Percentiles rank a stretch among this genome's conserved stretches.
These are phyloP conservation scores for Zoysia japonica DNA, from an alignment of 176 grass and related monocot species.

Conservation along the genomic window DNA sequence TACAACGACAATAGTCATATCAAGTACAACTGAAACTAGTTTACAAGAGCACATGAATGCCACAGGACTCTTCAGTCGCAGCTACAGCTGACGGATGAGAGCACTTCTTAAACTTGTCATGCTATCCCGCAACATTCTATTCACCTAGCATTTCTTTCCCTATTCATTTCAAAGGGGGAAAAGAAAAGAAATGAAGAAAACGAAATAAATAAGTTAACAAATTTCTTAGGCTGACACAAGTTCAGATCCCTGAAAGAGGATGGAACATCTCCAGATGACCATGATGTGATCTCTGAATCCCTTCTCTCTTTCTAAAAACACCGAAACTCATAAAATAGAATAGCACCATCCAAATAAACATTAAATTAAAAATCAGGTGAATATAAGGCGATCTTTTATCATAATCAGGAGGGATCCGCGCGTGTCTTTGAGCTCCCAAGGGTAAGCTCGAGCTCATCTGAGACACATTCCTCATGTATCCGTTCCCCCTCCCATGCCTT, in stretches of 20 bases:
- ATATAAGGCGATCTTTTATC: constrained; percentile 5
- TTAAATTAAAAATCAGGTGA: constrained; percentile 25
- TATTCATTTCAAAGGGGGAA: neutral
- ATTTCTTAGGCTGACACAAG: constrained; percentile 44
- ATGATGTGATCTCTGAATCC: constrained; percentile 27
- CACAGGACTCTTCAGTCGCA: constrained; percentile 9
- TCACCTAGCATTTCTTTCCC: constrained; percentile 5
- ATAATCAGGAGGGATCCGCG: constrained; percentile 48
- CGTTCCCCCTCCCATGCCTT: constrained; percentile 94
- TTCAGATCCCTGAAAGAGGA: constrained; percentile 55
- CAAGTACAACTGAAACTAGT: constrained; percentile 39
- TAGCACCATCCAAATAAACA: constrained; percentile 31
- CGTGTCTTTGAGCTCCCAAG: constrained; percentile 75
- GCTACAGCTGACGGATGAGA: constrained; percentile 5
- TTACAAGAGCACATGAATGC: constrained; percentile 43
- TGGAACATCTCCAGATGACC: constrained; percentile 46
- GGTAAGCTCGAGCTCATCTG: constrained; percentile 90
- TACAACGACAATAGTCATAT: constrained; percentile 44
- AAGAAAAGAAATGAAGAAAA: neutral
- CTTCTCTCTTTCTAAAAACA: constrained; percentile 53
- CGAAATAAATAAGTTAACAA: constrained; percentile 42
- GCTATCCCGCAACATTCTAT: constrained; percentile 24
- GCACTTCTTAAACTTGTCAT: constrained; percentile 20
- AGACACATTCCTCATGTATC: constrained; percentile 83
- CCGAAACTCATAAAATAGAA: constrained; percentile 36